Evolutionary conservation across 2,329 filamentous ascomycete genomes (phyloP).

Genomic region (Fusarium sp.): DNA sequence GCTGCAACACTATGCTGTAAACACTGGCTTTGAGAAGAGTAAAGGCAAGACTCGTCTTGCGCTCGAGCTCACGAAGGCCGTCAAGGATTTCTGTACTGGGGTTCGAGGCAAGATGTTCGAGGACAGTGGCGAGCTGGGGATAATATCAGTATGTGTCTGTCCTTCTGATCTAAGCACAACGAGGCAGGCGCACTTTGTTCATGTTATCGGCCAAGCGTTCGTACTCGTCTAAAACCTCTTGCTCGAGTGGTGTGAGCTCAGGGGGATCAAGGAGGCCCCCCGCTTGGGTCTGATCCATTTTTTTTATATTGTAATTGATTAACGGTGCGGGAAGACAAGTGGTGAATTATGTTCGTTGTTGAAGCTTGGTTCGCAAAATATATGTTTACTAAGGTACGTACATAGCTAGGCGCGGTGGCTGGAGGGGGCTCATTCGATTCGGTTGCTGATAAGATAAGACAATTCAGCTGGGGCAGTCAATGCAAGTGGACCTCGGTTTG

Average conservation of each 20-base stretch:
- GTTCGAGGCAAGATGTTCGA: slow-evolving; percentile 70
- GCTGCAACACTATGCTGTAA: slow-evolving; percentile 97
- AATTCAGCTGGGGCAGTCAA: background rate
- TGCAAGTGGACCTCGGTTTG: background rate
- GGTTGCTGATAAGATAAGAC: slow-evolving; percentile 8
- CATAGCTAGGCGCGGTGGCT: background rate
- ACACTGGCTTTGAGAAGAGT: slow-evolving; percentile 97
- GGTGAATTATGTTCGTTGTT: background rate
- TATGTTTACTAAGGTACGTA: slow-evolving; percentile 11
- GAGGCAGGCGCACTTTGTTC: slow-evolving; percentile 71
- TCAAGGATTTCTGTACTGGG: slow-evolving; percentile 86
- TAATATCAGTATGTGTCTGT: background rate
- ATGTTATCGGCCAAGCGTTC: slow-evolving; percentile 86
- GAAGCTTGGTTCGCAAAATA: background rate
- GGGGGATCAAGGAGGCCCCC: slow-evolving; percentile 52
- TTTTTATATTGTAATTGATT: background rate
- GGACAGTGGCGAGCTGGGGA: slow-evolving; percentile 63
- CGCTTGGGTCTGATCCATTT: slow-evolving; percentile 36
- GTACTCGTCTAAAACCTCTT: slow-evolving; percentile 95
- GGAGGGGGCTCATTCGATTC: background rate
- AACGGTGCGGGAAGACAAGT: background rate
- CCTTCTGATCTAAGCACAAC: background rate
- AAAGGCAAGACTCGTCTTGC: slow-evolving; percentile 94
- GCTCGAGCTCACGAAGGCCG: slow-evolving; percentile 84
- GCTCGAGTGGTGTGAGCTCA: slow-evolving; percentile 81